Base-by-base conservation (phyloP, 2,329 filamentous ascomycete genomes). In the Curvularia lunata region DNA sequence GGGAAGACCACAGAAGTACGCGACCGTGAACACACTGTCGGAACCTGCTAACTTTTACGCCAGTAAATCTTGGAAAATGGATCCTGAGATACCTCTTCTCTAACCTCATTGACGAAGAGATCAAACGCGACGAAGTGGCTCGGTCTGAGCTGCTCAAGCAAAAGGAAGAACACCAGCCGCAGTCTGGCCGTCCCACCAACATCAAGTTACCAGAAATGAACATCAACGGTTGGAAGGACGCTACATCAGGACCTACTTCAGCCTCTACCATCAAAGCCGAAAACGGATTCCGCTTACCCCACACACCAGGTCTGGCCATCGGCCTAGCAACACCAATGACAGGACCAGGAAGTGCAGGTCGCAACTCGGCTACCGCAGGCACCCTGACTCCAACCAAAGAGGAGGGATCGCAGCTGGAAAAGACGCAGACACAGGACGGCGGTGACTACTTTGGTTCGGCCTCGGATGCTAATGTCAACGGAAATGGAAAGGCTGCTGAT, bases 31-130 rank as follows among this genome's bases (percentile, higher is more conserved):
- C 18, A 37, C 5, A 6, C 13, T 28, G 0, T 6, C 16, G 42
- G 3, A 27, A 40, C 25, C 16, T 10, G 21, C 61, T 56, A 56
- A 58, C 34, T 13, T 13, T 13, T 25, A 10, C 19, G 16, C 18
- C 63, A 95, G 91, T 98, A 76, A 98, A 97, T 71, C 86, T 98
- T 45, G 95, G 95, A 8, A 97, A 96, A 81, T 99, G 95, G 95
- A 87, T 98, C 45, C 80, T 99, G 58, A 87, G 95, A 32, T 96
- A 97, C 76, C 83, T 99, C 0, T 99, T 99, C 78, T 88, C 89
- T 9, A 90, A 90, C 54, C 82, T 98, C 41, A 90, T 99, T 52
- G 91, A 96, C 59, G 93, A 97, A 75, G 91, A 98, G 75, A 90
- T 97, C 65, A 88, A 85, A 63, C 86, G 91, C 51, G 95, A 99